Base-by-base conservation (phyloP, 2,329 filamentous ascomycete genomes). In the Neodidymelliopsis sp. region DNA sequence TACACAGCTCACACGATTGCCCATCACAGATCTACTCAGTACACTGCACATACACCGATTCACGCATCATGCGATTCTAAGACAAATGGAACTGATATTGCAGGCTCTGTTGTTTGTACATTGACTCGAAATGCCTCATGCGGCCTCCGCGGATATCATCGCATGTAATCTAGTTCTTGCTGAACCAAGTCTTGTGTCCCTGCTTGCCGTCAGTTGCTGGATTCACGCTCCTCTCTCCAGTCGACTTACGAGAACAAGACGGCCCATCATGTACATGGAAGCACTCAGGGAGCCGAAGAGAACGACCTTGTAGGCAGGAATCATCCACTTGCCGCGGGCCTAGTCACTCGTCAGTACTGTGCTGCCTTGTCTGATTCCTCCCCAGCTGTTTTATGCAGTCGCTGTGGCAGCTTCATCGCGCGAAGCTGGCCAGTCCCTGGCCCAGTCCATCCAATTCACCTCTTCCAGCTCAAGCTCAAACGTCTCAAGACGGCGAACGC, bases 161-260 rank as follows among this genome's bases (percentile, higher is more conserved):
- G 36, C 40, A 42, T 43, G 40, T 16, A 38, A 11, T 41, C 55
- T 73, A 72, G 59, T 69, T 68, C 64, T 73, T 71, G 56, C 69
- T 64, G 33, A 63, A 89, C 85, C 86, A 91, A 55, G 86, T 90
- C 83, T 91, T 92, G 81, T 92, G 84, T 67, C 89, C 89, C 56
- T 76, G 38, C 1, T 24, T 9, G 6, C 16, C 10, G 48, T 52
- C 37, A 52, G 48, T 15, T 6, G 12, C 12, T n/a, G 10, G 22
- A 2, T 9, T 11, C 16, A n/a, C 7, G 6, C 4, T 5, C 3
- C 11, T 7, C 7, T 4, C 1, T 8, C 4, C 18, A 4, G 13
- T 2, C 28, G n/a, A 63, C 75, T 30, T 72, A 77, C 75, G 33
- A 86, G 71, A 58, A 89, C 77, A 79, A 89, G 85, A 72, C 89